Conservation (phyloP, 2,329 filamentous ascomycete species). For the Arthrobotrys pseudoclavata region DNA sequence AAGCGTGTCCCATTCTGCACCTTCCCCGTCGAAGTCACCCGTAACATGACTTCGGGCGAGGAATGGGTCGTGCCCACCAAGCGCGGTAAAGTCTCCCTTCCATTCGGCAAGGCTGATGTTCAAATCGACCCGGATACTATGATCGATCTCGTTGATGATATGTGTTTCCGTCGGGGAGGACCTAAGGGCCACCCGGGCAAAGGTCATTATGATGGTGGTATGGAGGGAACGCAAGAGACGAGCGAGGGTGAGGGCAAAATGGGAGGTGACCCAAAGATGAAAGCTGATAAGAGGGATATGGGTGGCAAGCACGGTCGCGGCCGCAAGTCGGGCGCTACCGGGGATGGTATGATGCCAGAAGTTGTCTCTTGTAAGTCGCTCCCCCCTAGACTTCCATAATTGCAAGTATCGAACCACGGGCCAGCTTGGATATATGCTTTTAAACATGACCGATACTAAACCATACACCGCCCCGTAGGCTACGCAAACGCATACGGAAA, state of each 20-base stretch:
- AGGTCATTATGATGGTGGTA: not conserved
- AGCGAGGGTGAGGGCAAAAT: not conserved
- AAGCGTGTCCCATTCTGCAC: slow-evolving; percentile 24
- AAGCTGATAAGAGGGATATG: not conserved
- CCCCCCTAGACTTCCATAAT: not conserved
- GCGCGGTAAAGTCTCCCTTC: slow-evolving; percentile 18
- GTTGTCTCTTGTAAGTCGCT: slow-evolving; percentile 2
- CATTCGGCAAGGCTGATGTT: slow-evolving; percentile 38
- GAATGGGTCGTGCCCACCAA: not conserved
- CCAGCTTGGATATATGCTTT: not conserved
- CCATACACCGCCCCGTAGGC: slow-evolving; percentile 2
- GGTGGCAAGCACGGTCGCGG: not conserved
- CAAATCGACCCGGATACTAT: slow-evolving; percentile 35
- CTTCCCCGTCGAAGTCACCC: slow-evolving; percentile 30
- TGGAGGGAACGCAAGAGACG: not conserved
- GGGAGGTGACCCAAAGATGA: not conserved
- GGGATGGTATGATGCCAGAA: not conserved
- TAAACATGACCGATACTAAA: not conserved
- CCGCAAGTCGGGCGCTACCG: not conserved
- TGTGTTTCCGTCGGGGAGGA: not conserved
- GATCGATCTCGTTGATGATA: slow-evolving; percentile 15
- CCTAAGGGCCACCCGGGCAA: not conserved
- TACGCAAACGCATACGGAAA: slow-evolving; percentile 33
- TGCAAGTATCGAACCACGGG: not conserved
- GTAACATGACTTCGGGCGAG: not conserved